phyloP scores from a whole-genome alignment of 2,329 filamentous ascomycete species.

The Aspergillus persii region DNA sequence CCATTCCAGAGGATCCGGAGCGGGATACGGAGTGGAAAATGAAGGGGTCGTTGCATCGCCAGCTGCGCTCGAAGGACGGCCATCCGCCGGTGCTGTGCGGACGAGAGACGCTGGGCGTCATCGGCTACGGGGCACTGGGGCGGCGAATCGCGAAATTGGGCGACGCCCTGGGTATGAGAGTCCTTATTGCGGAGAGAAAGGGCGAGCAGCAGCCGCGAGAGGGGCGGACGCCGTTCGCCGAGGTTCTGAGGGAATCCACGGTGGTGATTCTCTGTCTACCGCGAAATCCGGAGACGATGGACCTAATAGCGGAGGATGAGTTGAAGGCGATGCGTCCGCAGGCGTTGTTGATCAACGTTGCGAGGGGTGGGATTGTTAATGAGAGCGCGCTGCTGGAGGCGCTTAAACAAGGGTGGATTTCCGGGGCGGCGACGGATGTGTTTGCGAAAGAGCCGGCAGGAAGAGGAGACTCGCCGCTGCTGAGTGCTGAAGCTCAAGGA shows the following conservation, averaged over 20 bases:
- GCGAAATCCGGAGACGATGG: neutral
- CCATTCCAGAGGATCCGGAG: neutral
- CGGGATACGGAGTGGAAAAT: neutral
- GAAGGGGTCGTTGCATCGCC: neutral
- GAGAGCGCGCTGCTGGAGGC: conserved; percentile 48
- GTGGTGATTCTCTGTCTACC: neutral
- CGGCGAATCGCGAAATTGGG: conserved; percentile 25
- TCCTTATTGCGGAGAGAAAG: neutral
- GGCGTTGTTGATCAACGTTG: conserved; percentile 48
- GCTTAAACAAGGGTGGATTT: conserved; percentile 42
- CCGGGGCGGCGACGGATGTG: conserved; percentile 49
- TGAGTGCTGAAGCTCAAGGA: conserved; percentile 37
- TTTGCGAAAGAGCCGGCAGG: conserved; percentile 47
- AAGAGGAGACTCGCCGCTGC: conserved; percentile 42
- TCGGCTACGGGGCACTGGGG: conserved; percentile 52
- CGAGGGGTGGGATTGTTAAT: conserved; percentile 51
- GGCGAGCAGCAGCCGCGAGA: neutral
- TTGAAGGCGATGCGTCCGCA: conserved; percentile 41
- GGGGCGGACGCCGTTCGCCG: neutral
- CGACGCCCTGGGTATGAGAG: conserved; percentile 18
- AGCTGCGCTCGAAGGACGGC: conserved; percentile 18
- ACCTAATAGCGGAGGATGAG: conserved; percentile 30
- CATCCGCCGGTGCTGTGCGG: conserved; percentile 43
- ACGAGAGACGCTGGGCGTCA: conserved; percentile 49
- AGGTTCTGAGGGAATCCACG: neutral